Percentiles rank a stretch among this genome's conserved stretches.
Evolutionary conservation across 1,284 basidiomycete species (phyloP).

Genomic region (Pyrrhoderma noxium): DNA sequence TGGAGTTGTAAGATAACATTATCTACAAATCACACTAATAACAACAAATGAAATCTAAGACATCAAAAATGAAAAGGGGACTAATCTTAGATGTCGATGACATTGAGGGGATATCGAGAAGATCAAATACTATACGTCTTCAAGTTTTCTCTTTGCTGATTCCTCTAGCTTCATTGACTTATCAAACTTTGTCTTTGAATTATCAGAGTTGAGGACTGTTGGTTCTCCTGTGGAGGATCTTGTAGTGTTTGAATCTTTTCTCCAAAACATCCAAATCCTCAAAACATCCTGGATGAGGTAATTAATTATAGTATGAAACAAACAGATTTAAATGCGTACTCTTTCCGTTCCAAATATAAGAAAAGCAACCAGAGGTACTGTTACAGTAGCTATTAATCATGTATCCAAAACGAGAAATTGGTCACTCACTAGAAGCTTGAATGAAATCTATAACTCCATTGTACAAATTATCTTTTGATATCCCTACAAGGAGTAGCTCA

Average conservation of each 20-base stretch:
- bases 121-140: too few species aligned
- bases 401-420: neutral
- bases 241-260: neutral
- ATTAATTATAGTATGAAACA: neutral
- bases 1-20: too few species aligned
- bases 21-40: too few species aligned
- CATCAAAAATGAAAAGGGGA: too few species aligned
- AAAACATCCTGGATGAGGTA: constrained; percentile 12
- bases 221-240: too few species aligned
- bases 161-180: too few species aligned
- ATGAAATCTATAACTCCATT: constrained; percentile 17
- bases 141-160: too few species aligned
- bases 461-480: constrained; percentile 14
- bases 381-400: neutral
- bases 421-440: constrained; percentile 13
- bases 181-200: too few species aligned
- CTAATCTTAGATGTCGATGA: too few species aligned
- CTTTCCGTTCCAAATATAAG: constrained; percentile 14
- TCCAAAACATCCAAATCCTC: constrained; percentile 15
- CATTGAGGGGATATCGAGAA: too few species aligned
- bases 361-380: constrained; percentile 17
- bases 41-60: too few species aligned
- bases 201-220: too few species aligned
- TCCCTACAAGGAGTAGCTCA: constrained; percentile 14
- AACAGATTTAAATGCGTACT: neutral